Conservation (phyloP, 2,329 filamentous ascomycete genomes). For the Parascedosporium putredinis region DNA sequence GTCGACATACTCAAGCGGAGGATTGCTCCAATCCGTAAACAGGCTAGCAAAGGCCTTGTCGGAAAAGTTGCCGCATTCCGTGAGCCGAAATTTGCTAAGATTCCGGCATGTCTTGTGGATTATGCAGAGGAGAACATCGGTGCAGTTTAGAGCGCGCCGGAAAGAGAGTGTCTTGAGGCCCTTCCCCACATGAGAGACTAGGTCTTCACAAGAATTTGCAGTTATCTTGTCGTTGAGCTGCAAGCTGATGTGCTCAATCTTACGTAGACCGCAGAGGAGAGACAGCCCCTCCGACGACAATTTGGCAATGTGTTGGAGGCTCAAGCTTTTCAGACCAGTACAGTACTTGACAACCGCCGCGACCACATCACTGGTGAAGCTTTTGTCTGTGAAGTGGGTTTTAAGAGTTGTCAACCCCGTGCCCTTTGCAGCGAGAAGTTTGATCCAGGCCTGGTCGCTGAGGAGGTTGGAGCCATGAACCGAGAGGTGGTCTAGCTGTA, state of each 20-base stretch:
- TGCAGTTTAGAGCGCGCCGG: slow-evolving; percentile 52
- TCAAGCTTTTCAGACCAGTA: slow-evolving; percentile 61
- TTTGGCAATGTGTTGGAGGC: slow-evolving; percentile 71
- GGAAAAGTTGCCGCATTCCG: slow-evolving; percentile 63
- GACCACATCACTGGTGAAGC: slow-evolving; percentile 65
- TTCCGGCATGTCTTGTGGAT: slow-evolving; percentile 60
- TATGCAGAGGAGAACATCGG: slow-evolving; percentile 58
- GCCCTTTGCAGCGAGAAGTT: slow-evolving; percentile 58
- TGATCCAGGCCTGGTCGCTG: slow-evolving; percentile 63
- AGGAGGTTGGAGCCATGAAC: slow-evolving; percentile 80
- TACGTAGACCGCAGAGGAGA: slow-evolving; percentile 49
- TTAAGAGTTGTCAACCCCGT: slow-evolving; percentile 56
- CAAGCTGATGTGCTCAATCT: slow-evolving; percentile 66
- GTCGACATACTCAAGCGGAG: slow-evolving; percentile 59
- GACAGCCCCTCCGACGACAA: slow-evolving; percentile 56
- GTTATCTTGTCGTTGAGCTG: slow-evolving; percentile 50
- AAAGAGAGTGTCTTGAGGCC: slow-evolving; percentile 70
- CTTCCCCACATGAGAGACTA: slow-evolving; percentile 53
- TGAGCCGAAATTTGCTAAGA: slow-evolving; percentile 70
- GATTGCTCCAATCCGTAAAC: slow-evolving; percentile 69
- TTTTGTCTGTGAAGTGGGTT: slow-evolving; percentile 73
- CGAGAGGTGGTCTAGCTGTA: slow-evolving; percentile 60
- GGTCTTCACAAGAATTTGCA: slow-evolving; percentile 44
- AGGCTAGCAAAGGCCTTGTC: slow-evolving; percentile 64
- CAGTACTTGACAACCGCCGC: slow-evolving; percentile 52